Conservation (phyloP, 2,329 filamentous ascomycete genomes). For the Calonectria pteridis region DNA sequence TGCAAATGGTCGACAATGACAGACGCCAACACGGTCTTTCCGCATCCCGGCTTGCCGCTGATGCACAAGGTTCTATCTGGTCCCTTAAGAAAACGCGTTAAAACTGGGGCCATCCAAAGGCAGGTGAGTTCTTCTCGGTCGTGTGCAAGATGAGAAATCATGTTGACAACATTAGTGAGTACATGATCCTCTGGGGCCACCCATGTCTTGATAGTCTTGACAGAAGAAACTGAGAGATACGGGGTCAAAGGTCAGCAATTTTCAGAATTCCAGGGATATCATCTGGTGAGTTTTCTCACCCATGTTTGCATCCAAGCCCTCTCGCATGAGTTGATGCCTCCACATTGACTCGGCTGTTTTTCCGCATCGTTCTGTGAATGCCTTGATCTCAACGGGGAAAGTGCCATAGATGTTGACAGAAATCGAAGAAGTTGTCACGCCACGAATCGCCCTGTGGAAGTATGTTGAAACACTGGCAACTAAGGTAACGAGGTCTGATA, state of each 20-base stretch:
- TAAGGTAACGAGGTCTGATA: neutral
- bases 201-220: neutral
- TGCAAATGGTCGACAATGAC: conserved; percentile 3
- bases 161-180: neutral
- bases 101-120: neutral
- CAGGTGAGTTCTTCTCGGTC: neutral
- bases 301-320: neutral
- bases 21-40: neutral
- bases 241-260: neutral
- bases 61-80: neutral
- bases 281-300: neutral
- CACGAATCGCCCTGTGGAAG: neutral
- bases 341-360: neutral
- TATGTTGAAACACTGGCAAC: neutral
- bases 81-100: neutral
- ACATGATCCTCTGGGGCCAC: neutral
- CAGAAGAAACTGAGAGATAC: neutral
- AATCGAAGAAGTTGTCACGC: neutral
- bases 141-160: neutral
- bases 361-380: neutral
- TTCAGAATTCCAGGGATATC: neutral
- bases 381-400: neutral
- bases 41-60: neutral
- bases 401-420: neutral
- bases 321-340: neutral